Evolutionary conservation across 1,284 basidiomycete species (phyloP).

Genomic region (Dichomitus squalens): DNA sequence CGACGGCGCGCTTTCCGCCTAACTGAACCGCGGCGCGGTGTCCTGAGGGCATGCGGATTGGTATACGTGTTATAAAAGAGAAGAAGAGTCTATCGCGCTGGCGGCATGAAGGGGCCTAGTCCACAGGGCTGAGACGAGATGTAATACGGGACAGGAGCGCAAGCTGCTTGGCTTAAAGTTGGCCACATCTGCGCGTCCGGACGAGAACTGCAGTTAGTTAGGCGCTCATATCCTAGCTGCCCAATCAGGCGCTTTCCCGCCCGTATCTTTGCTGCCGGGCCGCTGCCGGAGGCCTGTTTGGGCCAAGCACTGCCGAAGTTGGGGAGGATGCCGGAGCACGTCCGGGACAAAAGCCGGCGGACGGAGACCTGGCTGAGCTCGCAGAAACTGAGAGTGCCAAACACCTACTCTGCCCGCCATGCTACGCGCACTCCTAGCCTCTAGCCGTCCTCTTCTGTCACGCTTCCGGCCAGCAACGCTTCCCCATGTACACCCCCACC

Average conservation of each 20-base stretch:
- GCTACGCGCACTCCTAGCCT: slow-evolving; percentile 66
- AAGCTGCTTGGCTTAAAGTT: not conserved
- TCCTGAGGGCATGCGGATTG: slow-evolving; percentile 29
- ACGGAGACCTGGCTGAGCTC: not conserved
- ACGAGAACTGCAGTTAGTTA: not conserved
- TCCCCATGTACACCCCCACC: slow-evolving; percentile 35
- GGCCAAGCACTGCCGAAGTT: not conserved
- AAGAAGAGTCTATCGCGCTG: slow-evolving; percentile 3
- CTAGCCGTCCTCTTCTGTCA: slow-evolving; percentile 58
- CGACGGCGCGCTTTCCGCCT: slow-evolving; percentile 41
- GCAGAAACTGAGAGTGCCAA: not conserved
- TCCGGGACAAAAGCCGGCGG: not conserved
- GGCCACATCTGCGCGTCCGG: not conserved
- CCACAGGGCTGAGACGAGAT: slow-evolving; percentile 1
- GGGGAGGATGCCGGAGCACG: not conserved
- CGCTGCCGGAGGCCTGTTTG: not conserved
- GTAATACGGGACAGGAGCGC: too few relatives aligned
- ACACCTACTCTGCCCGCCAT: slow-evolving; percentile 49
- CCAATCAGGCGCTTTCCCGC: slow-evolving; percentile 11
- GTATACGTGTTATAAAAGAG: not conserved
- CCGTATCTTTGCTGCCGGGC: too few relatives aligned
- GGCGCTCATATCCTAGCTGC: not conserved
- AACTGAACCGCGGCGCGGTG: slow-evolving; percentile 28
- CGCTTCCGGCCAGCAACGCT: slow-evolving; percentile 48
- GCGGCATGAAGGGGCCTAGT: slow-evolving; percentile 16